Conservation (phyloP, 2,329 filamentous ascomycete genomes). For the Alternaria panax region DNA sequence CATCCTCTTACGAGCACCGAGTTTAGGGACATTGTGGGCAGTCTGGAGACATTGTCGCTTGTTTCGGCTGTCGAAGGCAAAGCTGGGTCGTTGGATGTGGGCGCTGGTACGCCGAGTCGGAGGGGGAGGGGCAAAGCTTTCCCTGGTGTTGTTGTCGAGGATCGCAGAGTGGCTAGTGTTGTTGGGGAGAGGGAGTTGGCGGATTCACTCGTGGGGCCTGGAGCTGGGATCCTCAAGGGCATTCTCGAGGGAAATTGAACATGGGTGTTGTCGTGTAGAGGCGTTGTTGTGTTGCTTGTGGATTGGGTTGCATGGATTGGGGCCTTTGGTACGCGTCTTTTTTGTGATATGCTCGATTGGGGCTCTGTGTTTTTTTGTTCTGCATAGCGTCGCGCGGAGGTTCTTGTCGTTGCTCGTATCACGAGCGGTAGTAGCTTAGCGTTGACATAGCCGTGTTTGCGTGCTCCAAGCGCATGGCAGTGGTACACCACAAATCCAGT, state of each 20-base stretch:
- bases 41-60: conserved; percentile 85
- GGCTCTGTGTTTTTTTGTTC: neutral
- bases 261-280: neutral
- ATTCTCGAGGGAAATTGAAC: conserved; percentile 37
- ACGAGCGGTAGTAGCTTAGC: conserved; percentile 9
- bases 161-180: conserved; percentile 79
- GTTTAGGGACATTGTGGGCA: conserved; percentile 90
- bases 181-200: conserved; percentile 82
- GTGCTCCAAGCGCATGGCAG: neutral
- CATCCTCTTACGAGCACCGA: conserved; percentile 90
- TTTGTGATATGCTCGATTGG: neutral
- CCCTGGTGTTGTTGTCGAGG: conserved; percentile 66
- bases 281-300: neutral
- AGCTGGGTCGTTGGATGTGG: conserved; percentile 67
- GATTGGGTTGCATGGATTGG: neutral
- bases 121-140: conserved; percentile 61
- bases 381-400: conserved; percentile 13
- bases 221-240: conserved; percentile 48
- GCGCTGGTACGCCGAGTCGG: conserved; percentile 74
- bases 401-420: conserved; percentile 10
- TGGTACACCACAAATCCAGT: conserved; percentile 5
- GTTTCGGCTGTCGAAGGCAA: conserved; percentile 75
- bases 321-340: neutral
- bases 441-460: conserved; percentile 8
- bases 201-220: conserved; percentile 68